phyloP scores from a whole-genome alignment of 345 rosid genomes.

The Iberis pinnata region DNA sequence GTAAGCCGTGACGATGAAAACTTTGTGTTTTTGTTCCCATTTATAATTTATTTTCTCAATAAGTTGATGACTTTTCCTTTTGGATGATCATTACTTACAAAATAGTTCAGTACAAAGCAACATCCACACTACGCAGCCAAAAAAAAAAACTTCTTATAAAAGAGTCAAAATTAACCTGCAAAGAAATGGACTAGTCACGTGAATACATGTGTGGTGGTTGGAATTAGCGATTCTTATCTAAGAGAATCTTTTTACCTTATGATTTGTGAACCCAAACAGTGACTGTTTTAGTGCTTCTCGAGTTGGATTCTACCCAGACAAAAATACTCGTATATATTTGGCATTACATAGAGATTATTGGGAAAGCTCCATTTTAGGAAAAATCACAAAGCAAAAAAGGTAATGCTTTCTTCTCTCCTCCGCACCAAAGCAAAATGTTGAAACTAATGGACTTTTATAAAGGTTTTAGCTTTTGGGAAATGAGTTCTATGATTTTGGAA shows the following conservation, averaged over 20 bases:
- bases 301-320: constrained; percentile 9
- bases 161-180: too few species aligned
- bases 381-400: constrained; percentile 17
- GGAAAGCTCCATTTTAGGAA: constrained; percentile 12
- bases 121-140: too few species aligned
- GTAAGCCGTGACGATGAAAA: too few species aligned
- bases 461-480: constrained; percentile 9
- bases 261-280: constrained; percentile 21
- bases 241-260: constrained; percentile 10
- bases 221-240: constrained; percentile 13
- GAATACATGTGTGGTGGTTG: constrained; percentile 8
- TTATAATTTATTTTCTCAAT: neutral
- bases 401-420: constrained; percentile 13
- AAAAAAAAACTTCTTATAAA: too few species aligned
- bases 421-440: neutral
- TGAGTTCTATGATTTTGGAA: too few species aligned
- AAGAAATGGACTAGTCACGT: too few species aligned
- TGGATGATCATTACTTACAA: too few species aligned
- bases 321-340: neutral
- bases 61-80: neutral
- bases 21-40: too few species aligned
- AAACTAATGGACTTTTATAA: constrained; percentile 4
- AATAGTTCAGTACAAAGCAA: too few species aligned
- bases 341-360: constrained; percentile 4
- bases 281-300: constrained; percentile 20